Evolutionary conservation across 805 yeast genomes (phyloP), one percentile per base, ranked within the genome.

Genomic region (Lachancea nothofagi): DNA sequence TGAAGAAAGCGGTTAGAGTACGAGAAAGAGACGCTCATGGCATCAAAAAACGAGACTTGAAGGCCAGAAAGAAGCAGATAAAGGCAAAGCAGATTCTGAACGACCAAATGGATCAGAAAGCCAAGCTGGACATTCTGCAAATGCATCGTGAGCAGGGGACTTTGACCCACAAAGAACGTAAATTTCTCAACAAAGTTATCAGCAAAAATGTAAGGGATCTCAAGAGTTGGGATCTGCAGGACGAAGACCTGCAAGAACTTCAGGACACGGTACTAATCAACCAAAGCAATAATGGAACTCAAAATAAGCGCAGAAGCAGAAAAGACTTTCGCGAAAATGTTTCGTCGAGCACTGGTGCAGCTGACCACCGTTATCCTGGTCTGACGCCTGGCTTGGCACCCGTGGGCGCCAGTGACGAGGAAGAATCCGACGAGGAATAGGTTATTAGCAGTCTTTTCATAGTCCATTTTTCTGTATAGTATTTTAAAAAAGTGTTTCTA

Each of bases 311-410:
- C 40, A 31, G 45, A 12, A 57, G 44, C 36, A 43, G 38, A 14
- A 23, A 10, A 23, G 25, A 14, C 20, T 6, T 13, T 13, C 26
- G 34, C 18, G 13, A 55, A 43, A 22, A 17, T n/a, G 31, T 45
- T 3, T 22, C 26, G 3, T n/a, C 34, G 27, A 33, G 45, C 31
- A 38, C 36, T 8, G 32, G 30, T 7, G 48, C 49, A 10, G 30
- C 39, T 21, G 61, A 52, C 40, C 55, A 56, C 36, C 59, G 61
- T 20, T 68, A 61, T 43, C 64, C 84, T 29, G 90, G 93, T 20
- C 67, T 84, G 40, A 84, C 94, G 0, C 94, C 93, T 1, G 94
- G 94, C 46, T 70, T 84, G 60, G 94, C 93, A 1, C 93, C 93
- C 23, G 88, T 84, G 18, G 89, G 78, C 25, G 66, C 70, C 47